Evolutionary conservation across 139 green algal species (phyloP).

Genomic region (Zygnema cylindricum): DNA sequence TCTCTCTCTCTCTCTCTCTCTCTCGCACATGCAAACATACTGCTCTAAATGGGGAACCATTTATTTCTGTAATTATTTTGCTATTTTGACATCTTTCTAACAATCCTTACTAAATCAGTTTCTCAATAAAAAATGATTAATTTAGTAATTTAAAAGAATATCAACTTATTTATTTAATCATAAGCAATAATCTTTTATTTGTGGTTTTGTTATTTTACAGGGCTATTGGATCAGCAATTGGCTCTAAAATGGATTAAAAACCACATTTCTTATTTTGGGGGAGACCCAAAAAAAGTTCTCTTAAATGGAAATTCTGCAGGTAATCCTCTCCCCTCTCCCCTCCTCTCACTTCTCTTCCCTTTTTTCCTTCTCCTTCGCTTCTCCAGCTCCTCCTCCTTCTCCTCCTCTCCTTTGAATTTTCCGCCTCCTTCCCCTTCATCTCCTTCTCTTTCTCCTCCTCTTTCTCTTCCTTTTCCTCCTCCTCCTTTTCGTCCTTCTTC

Average conservation of each 20-base stretch:
- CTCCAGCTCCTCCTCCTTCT: too few relatives aligned
- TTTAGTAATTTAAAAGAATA: too few relatives aligned
- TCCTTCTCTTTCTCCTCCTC: too few relatives aligned
- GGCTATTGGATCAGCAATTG: constrained; percentile 33
- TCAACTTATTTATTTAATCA: background rate
- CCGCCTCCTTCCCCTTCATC: too few relatives aligned
- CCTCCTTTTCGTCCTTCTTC: too few relatives aligned
- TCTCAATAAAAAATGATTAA: too few relatives aligned
- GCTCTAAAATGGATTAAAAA: constrained; percentile 35
- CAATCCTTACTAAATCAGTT: too few relatives aligned
- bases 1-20: background rate
- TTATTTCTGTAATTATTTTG: background rate
- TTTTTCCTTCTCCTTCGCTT: too few relatives aligned
- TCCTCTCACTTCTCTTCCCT: too few relatives aligned
- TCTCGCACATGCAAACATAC: background rate
- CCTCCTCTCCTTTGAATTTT: too few relatives aligned
- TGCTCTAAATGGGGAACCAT: background rate
- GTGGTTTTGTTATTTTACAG: constrained; percentile 25
- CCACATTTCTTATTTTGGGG: constrained; percentile 32
- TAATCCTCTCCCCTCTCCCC: background rate
- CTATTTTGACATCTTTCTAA: too few relatives aligned
- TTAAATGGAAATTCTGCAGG: background rate
- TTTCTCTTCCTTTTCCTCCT: too few relatives aligned
- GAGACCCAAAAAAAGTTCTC: background rate
- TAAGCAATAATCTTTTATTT: background rate